phyloP scores from a whole-genome alignment of 805 yeast genomes.

The Yueomyces sinensis region DNA sequence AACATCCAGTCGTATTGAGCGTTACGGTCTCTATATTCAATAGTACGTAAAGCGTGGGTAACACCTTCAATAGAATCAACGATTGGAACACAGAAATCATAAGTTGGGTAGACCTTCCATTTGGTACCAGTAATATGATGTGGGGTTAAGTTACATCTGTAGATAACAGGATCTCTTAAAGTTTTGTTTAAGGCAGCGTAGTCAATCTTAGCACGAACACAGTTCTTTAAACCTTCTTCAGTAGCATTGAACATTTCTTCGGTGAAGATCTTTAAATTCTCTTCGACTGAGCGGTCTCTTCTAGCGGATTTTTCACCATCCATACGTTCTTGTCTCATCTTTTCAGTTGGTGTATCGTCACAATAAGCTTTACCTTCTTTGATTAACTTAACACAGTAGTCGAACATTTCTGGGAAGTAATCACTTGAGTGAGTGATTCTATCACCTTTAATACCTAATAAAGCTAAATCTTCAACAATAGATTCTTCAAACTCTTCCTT shows the following conservation, averaged over 20 bases:
- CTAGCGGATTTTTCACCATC: constrained; percentile 88
- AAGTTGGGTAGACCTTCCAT: constrained; percentile 97
- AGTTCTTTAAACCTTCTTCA: constrained; percentile 80
- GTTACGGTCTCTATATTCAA: constrained; percentile 97
- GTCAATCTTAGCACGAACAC: constrained; percentile 95
- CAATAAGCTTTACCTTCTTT: constrained; percentile 94
- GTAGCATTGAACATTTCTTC: constrained; percentile 92
- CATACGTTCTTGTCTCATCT: constrained; percentile 98
- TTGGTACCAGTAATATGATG: constrained; percentile 89
- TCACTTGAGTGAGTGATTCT: constrained; percentile 79
- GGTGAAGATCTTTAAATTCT: constrained; percentile 72
- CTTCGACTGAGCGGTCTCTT: constrained; percentile 89
- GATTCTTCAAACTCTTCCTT: constrained; percentile 89
- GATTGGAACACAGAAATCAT: constrained; percentile 96
- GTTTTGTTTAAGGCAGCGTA: constrained; percentile 87
- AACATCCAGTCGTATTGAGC: constrained; percentile 97
- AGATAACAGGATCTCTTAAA: constrained; percentile 93
- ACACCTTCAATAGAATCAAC: constrained; percentile 95
- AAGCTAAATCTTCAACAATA: constrained; percentile 79
- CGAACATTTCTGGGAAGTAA: constrained; percentile 87
- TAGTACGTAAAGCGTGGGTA: constrained; percentile 95
- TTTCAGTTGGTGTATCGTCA: constrained; percentile 89
- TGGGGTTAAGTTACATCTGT: constrained; percentile 94
- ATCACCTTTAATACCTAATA: constrained; percentile 91
- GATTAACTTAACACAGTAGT: constrained; percentile 71